Evolutionary conservation across 176 grass and related monocot species (phyloP), one percentile per base, ranked within the genome.

Genomic region (Panicum miliaceum): DNA sequence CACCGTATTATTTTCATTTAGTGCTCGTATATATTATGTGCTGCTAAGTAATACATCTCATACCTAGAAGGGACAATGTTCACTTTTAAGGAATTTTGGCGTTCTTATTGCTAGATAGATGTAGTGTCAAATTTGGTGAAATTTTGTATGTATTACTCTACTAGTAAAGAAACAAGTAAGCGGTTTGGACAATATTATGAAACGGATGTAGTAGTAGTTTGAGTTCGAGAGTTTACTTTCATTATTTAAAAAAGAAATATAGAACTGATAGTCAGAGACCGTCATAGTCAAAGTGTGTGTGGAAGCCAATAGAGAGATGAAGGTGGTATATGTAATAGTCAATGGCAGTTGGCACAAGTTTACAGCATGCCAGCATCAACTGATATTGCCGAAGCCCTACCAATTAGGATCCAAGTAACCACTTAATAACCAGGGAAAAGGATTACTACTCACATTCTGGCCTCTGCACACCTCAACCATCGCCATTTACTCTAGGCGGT

Each of bases 401-500:
- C n/a, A n/a, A n/a, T n/a, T n/a, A n/a, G n/a, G n/a, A n/a, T n/a
- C n/a, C n/a, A n/a, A n/a, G n/a, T n/a, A n/a, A n/a, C n/a, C n/a
- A n/a, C n/a, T n/a, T n/a, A n/a, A n/a, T n/a, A n/a, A n/a, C n/a
- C n/a, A n/a, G n/a, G n/a, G n/a, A n/a, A n/a, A n/a, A n/a, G 45
- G 38, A 40, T 15, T 38, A 69, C 51, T 19, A 18, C 13, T 66
- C 60, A 36, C 64, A 42, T 62, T 51, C 45, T 78, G 65, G 57
- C 57, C 18, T 14, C 25, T 65, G 36, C 36, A 34, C 32, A 34
- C 32, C 82, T 60, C 76, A 69, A 81, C 81, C 76, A 50, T 89
- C 76, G 45, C 37, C 48, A 65, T 80, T 84, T 80, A 36, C 76
- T 59, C n/a, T 22, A n/a, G 72, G 64, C 72, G 71, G 78, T 46